Evolutionary conservation across 441 rosid genomes (phyloP).

Genomic region (Euphorbia corollata): DNA sequence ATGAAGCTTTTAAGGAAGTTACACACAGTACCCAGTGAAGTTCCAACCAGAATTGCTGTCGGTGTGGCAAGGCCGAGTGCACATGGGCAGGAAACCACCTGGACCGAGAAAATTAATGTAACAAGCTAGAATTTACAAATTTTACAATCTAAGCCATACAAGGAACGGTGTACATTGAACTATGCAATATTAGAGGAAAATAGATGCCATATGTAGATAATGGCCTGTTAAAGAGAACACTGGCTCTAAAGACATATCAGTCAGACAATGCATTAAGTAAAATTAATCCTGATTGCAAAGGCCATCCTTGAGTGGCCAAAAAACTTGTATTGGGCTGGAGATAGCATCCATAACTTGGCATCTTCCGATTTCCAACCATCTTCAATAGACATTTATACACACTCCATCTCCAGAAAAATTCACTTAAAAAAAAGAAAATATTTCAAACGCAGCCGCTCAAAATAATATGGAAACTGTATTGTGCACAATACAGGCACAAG

Average conservation of each 20-base stretch:
- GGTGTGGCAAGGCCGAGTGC: slow-evolving; percentile 97
- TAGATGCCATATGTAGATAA: not conserved
- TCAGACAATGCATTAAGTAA: not conserved
- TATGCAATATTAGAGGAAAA: not conserved
- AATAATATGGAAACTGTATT: not conserved
- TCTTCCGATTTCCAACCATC: not conserved
- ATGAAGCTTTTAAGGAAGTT: slow-evolving; percentile 9
- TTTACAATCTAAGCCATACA: not conserved
- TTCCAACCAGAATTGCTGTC: slow-evolving; percentile 94
- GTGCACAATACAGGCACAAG: not conserved
- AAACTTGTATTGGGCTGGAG: not conserved
- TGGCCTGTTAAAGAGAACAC: not conserved
- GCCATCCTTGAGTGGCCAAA: not conserved
- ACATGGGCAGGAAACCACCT: slow-evolving; percentile 97
- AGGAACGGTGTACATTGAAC: too few species aligned
- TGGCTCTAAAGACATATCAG: not conserved
- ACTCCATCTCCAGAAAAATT: not conserved
- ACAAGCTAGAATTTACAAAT: slow-evolving; percentile 9
- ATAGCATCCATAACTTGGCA: not conserved
- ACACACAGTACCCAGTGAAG: slow-evolving; percentile 65
- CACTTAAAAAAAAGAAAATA: not conserved
- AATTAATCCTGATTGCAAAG: not conserved
- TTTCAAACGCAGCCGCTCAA: not conserved
- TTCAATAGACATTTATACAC: not conserved
- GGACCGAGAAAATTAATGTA: slow-evolving; percentile 21